Conservation (phyloP, 139 green algal species). For the Tetraselmis striata region DNA sequence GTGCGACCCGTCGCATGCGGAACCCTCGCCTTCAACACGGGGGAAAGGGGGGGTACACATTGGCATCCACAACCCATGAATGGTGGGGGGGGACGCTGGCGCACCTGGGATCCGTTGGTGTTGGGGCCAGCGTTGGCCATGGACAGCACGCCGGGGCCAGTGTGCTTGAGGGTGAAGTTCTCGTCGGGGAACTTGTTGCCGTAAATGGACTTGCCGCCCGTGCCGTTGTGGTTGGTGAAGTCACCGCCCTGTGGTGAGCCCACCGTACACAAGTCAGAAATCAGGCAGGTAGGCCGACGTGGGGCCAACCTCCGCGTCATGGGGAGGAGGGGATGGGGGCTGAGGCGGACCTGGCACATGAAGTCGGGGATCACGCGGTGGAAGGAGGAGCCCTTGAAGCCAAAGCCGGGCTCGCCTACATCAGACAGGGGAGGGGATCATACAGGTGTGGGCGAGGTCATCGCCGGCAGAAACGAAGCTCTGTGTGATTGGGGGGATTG, state of each 20-base stretch:
- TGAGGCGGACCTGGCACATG: conserved; percentile 64
- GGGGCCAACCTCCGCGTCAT: too few relatives aligned
- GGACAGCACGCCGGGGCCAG: conserved; percentile 51
- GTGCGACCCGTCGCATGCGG: too few relatives aligned
- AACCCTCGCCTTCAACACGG: too few relatives aligned
- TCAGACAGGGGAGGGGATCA: conserved; percentile 43
- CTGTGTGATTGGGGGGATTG: background rate
- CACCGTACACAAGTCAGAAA: background rate
- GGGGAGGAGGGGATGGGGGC: too few relatives aligned
- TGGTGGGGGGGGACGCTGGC: background rate
- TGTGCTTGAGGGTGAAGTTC: conserved; percentile 88
- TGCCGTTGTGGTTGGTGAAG: conserved; percentile 63
- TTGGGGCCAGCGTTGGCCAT: conserved; percentile 70
- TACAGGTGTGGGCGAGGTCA: conserved; percentile 16
- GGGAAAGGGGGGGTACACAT: too few relatives aligned
- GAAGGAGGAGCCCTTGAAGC: conserved; percentile 77
- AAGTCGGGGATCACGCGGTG: conserved; percentile 69
- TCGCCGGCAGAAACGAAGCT: conserved; percentile 5
- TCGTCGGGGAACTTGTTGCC: conserved; percentile 49
- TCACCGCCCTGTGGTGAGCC: conserved; percentile 38
- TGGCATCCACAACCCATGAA: too few relatives aligned
- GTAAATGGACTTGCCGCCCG: conserved; percentile 57
- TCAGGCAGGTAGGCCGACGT: too few relatives aligned
- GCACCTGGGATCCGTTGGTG: conserved; percentile 53
- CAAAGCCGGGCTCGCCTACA: background rate